Base-by-base conservation (phyloP, 2,329 filamentous ascomycete species). In the Endothia cerciana region DNA sequence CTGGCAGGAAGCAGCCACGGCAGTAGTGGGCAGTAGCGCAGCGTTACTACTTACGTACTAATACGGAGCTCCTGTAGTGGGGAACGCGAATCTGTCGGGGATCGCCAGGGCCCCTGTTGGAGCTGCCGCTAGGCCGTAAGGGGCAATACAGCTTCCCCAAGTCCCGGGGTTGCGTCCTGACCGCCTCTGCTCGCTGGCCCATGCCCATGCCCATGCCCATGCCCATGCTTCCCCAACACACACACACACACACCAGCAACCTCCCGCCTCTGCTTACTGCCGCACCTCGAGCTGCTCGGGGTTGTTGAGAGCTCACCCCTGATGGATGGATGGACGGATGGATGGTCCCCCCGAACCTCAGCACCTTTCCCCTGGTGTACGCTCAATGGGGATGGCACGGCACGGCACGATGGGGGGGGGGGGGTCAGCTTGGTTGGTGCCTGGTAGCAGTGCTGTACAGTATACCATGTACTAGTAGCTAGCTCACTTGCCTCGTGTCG, bases 51-150 rank as follows among this genome's bases (percentile, higher is more conserved):
- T n/a, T n/a, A n/a, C n/a, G 36, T 40, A 17, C 36, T 38, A 40
- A n/a, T 58, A 17, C 22, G 36, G 60, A 28, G 4, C 38, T 30
- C 47, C 28, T 28, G 25, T 28, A 11, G 60, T 51, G 40, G 49
- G 64, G 53, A n/a, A 41, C 53, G 53, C 41, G 30, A 36, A 36
- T 33, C 30, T 56, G 22, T 53, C 45, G 38, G 59, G 60, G 40
- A 63, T 60, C 15, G 51, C 28, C 19, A 17, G 51, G n/a, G 28
- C 47, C n/a, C n/a, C 40, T 47, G 43, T 55, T 62, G 55, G 55
- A 40, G 47, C 22, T 25, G n/a, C 11, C 17, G n/a, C 66, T 68
- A 68, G 41, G 51, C 66, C 58, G 45, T n/a, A 68, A 49, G 40
- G 28, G 47, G 66, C n/a, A 60, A 68, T 45, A 22, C 28, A 63